phyloP scores from a whole-genome alignment of 192 early-diverging fungal genomes.

The Backusella westeae region DNA sequence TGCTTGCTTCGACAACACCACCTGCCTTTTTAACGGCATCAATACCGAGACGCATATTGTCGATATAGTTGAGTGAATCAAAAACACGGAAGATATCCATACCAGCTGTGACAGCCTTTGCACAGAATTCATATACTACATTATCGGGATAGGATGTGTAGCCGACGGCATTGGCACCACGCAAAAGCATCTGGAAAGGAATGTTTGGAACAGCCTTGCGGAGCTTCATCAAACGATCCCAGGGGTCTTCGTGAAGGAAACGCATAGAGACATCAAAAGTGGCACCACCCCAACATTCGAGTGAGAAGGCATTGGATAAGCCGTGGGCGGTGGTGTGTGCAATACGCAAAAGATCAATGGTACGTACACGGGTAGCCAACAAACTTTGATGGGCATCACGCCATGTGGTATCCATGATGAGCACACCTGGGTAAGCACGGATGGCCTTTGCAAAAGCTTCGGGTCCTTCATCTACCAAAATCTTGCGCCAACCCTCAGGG shows the following conservation, averaged over 20 bases:
- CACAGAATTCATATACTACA: constrained; percentile 95
- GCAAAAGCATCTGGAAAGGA: constrained; percentile 97
- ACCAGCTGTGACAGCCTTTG: constrained; percentile 80
- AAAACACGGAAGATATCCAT: constrained; percentile 98
- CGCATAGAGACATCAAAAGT: constrained; percentile 97
- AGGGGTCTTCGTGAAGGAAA: constrained; percentile 95
- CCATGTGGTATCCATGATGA: constrained; percentile 98
- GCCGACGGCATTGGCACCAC: constrained; percentile 96
- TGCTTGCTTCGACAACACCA: constrained; percentile 88
- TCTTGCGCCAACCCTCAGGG: constrained; percentile 80
- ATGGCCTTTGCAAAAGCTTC: constrained; percentile 89
- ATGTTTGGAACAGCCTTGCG: constrained; percentile 90
- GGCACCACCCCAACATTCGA: constrained; percentile 97
- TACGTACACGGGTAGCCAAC: constrained; percentile 92
- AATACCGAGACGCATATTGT: constrained; percentile 93
- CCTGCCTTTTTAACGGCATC: constrained; percentile 90
- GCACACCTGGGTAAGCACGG: constrained; percentile 76
- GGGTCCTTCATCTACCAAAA: constrained; percentile 82
- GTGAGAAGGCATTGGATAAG: constrained; percentile 79
- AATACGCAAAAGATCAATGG: constrained; percentile 78
- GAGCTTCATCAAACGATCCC: constrained; percentile 85
- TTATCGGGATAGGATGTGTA: constrained; percentile 98
- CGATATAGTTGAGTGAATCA: constrained; percentile 94
- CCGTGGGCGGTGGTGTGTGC: constrained; percentile 87
- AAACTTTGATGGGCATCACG: constrained; percentile 94